Conservation (phyloP, 352 stramenopile species). For the Pythium pyrilobum region DNA sequence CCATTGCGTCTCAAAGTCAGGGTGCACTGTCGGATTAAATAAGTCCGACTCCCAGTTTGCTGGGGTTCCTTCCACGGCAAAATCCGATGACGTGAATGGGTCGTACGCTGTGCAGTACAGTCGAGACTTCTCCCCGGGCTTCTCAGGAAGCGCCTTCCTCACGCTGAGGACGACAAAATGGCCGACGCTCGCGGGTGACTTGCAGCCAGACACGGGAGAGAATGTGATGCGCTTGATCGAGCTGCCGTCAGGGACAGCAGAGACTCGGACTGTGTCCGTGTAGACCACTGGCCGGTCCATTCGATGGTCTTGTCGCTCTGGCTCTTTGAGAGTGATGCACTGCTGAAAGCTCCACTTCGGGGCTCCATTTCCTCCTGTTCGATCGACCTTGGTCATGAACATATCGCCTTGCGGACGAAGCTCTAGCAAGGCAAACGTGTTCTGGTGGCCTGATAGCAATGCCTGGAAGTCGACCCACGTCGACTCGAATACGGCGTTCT, state of each 20-base stretch:
- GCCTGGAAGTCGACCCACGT: conserved; percentile 60
- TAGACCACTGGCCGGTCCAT: conserved; percentile 71
- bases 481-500: conserved; percentile 34
- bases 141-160: conserved; percentile 37
- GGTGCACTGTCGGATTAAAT: conserved; percentile 41
- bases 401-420: conserved; percentile 60
- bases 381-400: conserved; percentile 46
- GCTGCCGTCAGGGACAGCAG: conserved; percentile 30
- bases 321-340: conserved; percentile 44
- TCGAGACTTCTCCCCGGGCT: conserved; percentile 15
- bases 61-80: conserved; percentile 62
- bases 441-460: conserved; percentile 47
- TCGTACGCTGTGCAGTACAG: conserved; percentile 86
- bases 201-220: conserved; percentile 20
- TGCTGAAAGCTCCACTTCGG: conserved; percentile 61
- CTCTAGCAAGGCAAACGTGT: conserved; percentile 59
- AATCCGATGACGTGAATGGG: conserved; percentile 72
- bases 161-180: conserved; percentile 77
- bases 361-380: conserved; percentile 38
- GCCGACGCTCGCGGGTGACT: background rate
- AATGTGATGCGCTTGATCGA: conserved; percentile 47
- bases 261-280: conserved; percentile 67
- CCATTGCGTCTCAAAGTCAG: conserved; percentile 55
- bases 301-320: conserved; percentile 34
- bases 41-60: conserved; percentile 57